A percentile compares a stretch with the other conserved stretches of the same genome.
Evolutionary conservation across 257 asterid genomes (phyloP).

Genomic region (Solanum paucissectum): DNA sequence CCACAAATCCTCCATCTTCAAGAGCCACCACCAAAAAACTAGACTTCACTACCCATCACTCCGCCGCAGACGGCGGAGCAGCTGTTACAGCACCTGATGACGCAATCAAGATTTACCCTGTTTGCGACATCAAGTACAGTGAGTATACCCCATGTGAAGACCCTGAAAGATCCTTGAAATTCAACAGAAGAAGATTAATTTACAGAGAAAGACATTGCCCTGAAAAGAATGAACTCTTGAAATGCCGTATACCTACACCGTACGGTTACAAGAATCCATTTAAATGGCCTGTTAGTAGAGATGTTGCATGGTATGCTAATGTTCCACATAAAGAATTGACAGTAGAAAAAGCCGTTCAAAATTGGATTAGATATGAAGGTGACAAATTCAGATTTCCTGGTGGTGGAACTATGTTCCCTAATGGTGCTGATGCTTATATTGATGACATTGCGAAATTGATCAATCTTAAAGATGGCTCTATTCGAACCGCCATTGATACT

Average conservation of each 20-base stretch:
- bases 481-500: slow-evolving; percentile 19
- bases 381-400: slow-evolving; percentile 20
- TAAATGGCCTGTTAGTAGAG: slow-evolving; percentile 13
- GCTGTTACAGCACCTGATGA: not conserved
- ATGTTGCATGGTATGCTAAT: slow-evolving; percentile 13
- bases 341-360: slow-evolving; percentile 13
- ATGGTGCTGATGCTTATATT: slow-evolving; percentile 18
- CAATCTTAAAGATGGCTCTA: slow-evolving; percentile 13
- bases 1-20: not conserved
- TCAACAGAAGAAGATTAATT: slow-evolving; percentile 1
- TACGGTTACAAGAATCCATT: slow-evolving; percentile 9
- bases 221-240: not conserved
- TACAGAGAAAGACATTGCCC: slow-evolving; percentile 19
- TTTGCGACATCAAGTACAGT: slow-evolving; percentile 4
- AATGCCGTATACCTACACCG: slow-evolving; percentile 9
- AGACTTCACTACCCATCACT: slow-evolving; percentile 11
- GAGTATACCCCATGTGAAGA: slow-evolving; percentile 20
- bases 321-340: slow-evolving; percentile 17
- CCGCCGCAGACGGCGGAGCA: not conserved
- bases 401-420: slow-evolving; percentile 22
- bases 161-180: not conserved
- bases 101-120: not conserved
- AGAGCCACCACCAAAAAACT: not conserved
- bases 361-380: slow-evolving; percentile 14
- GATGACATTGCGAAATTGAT: slow-evolving; percentile 11